A percentile compares a stretch with the other conserved stretches of the same genome.
Conservation (phyloP, 331 rosid species). For the Phaseolus coccineus region DNA sequence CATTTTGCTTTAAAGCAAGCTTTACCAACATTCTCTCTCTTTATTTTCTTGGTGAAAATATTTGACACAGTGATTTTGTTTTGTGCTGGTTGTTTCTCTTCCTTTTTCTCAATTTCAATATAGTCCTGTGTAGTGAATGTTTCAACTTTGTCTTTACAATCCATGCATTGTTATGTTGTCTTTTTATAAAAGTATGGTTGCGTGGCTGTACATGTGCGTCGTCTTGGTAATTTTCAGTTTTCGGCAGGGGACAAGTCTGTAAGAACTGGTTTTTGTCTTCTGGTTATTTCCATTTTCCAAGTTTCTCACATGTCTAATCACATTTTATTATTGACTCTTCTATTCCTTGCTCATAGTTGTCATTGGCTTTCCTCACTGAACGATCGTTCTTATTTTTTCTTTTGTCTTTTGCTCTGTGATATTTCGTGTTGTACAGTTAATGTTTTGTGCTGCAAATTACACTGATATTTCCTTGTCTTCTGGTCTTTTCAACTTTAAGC, state of each 20-base stretch:
- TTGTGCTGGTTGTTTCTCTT: constrained; percentile 65
- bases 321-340: constrained; percentile 26
- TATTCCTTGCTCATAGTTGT: constrained; percentile 48
- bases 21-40: neutral
- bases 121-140: constrained; percentile 39
- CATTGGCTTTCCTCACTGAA: constrained; percentile 57
- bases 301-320: constrained; percentile 42
- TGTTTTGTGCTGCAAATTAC: constrained; percentile 36
- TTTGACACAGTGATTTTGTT: constrained; percentile 54
- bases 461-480: constrained; percentile 43
- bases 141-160: constrained; percentile 48
- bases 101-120: constrained; percentile 35
- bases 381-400: constrained; percentile 43
- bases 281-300: constrained; percentile 55
- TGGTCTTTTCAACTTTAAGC: constrained; percentile 38
- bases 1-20: constrained; percentile 26
- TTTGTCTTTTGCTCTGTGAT: constrained; percentile 49
- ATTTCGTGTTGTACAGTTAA: constrained; percentile 46
- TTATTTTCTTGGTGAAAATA: constrained; percentile 41
- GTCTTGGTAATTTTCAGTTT: constrained; percentile 52
- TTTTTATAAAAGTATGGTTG: constrained; percentile 46
- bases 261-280: constrained; percentile 48
- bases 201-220: constrained; percentile 61
- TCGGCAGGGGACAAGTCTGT: constrained; percentile 51
- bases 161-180: constrained; percentile 36